Evolutionary conservation across 2,329 filamentous ascomycete genomes (phyloP).

Genomic region (Fusarium tuaranense): DNA sequence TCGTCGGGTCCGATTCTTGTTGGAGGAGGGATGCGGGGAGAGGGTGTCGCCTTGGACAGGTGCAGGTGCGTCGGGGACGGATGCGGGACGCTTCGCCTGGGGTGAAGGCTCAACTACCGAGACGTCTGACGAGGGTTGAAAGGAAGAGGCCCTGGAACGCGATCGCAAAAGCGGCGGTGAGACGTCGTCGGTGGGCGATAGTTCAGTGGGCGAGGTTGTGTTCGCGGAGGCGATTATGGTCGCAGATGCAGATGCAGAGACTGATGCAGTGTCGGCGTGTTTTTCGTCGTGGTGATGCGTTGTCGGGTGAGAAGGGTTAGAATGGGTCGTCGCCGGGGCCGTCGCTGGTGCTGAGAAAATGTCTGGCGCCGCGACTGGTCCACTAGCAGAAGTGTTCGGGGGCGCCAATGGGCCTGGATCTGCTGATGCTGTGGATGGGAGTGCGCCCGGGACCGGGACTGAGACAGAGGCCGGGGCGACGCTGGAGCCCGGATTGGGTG

Average conservation of each 20-base stretch:
- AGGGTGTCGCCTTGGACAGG: constrained; percentile 35
- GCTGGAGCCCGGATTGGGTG: constrained; percentile 44
- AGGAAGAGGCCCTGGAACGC: constrained; percentile 50
- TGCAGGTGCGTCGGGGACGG: constrained; percentile 41
- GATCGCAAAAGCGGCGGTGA: constrained; percentile 40
- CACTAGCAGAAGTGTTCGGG: constrained; percentile 28
- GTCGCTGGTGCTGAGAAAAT: constrained; percentile 26
- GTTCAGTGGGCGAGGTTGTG: constrained; percentile 18
- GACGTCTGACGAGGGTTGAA: constrained; percentile 46
- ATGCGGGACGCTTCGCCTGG: constrained; percentile 42
- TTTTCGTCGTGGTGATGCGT: constrained; percentile 45
- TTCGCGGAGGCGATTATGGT: constrained; percentile 25
- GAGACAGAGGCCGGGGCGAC: constrained; percentile 34
- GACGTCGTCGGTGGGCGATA: constrained; percentile 21
- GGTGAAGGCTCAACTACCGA: constrained; percentile 38
- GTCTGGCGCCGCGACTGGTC: constrained; percentile 28
- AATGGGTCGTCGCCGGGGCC: constrained; percentile 32
- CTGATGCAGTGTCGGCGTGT: constrained; percentile 37
- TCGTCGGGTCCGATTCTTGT: constrained; percentile 52
- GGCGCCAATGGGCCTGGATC: constrained; percentile 24
- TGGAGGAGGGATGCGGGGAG: constrained; percentile 45
- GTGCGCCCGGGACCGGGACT: constrained; percentile 32
- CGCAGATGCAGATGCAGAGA: constrained; percentile 25
- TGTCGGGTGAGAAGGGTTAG: constrained; percentile 42
- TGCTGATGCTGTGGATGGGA: constrained; percentile 24